Percentiles rank a stretch among this genome's conserved stretches.
These are phyloP conservation scores for Alopecurus myosuroides DNA, from an alignment of 176 grass and related monocot genomes.

Conservation along the genomic window DNA sequence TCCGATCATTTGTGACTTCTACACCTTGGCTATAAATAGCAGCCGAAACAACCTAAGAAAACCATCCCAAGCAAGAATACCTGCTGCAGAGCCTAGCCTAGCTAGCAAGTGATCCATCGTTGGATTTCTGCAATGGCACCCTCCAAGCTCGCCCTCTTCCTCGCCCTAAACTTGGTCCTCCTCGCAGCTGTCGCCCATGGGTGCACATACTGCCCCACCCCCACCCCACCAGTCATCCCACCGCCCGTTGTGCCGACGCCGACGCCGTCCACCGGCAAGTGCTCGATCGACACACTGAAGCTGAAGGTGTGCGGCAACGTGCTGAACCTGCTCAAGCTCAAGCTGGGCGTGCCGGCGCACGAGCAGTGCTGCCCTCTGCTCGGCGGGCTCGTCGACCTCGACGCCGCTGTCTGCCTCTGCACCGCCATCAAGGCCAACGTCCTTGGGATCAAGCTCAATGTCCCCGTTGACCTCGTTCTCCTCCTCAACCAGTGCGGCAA, in stretches of 20 bases:
- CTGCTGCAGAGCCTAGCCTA: no score
- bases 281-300: conserved; percentile 50
- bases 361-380: conserved; percentile 39
- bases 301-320: conserved; percentile 27
- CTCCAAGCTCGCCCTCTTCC: conserved; percentile 18
- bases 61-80: neutral
- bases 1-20: no score
- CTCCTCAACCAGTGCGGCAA: neutral
- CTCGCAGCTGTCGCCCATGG: conserved; percentile 12
- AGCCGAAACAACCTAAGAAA: neutral
- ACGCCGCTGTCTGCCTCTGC: conserved; percentile 48
- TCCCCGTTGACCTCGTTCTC: neutral
- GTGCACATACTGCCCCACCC: conserved; percentile 9
- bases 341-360: conserved; percentile 7
- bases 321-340: conserved; percentile 27
- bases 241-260: neutral
- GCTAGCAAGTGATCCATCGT: no score
- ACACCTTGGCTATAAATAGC: conserved; percentile 14
- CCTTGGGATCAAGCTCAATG: conserved; percentile 33
- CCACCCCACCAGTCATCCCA: neutral
- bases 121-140: neutral
- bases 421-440: conserved; percentile 48
- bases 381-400: conserved; percentile 11
- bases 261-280: no score
- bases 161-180: conserved; percentile 21